Evolutionary conservation across 257 asterid genomes (phyloP).

Genomic region (Ophiorrhiza pumila): DNA sequence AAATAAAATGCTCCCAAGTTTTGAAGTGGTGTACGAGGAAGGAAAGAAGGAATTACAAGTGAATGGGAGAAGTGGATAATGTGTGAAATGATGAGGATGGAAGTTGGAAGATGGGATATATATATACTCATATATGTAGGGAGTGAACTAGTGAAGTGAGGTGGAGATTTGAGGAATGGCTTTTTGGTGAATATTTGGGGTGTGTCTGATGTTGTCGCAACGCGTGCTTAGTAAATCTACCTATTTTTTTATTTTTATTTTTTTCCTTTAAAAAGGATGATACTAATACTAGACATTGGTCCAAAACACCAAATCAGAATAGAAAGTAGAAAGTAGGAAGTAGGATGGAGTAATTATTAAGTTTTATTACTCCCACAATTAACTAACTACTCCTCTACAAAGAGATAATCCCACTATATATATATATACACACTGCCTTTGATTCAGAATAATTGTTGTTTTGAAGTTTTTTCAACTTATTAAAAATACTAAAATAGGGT

Average conservation of each 20-base stretch:
- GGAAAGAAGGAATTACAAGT: not conserved
- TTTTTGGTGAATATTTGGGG: conserved; percentile 4
- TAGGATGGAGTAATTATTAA: too few relatives aligned
- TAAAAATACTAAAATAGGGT: too few relatives aligned
- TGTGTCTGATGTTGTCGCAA: conserved; percentile 41
- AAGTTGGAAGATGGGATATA: not conserved
- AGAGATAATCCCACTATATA: too few relatives aligned
- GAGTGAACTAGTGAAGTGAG: not conserved
- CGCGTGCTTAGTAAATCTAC: conserved; percentile 39
- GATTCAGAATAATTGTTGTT: too few relatives aligned
- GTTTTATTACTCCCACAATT: too few relatives aligned
- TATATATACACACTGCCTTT: too few relatives aligned
- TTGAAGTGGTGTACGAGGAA: too few relatives aligned
- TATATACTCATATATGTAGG: conserved; percentile 23
- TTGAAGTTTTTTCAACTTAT: too few relatives aligned
- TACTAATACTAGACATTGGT: conserved; percentile 16
- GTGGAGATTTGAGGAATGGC: not conserved
- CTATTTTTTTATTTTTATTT: conserved; percentile 31
- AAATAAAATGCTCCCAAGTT: too few relatives aligned
- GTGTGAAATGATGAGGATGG: conserved; percentile 16
- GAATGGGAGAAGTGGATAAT: not conserved
- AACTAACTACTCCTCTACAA: too few relatives aligned
- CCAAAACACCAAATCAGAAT: conserved; percentile 32
- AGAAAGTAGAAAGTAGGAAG: too few relatives aligned
- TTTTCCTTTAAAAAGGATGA: conserved; percentile 38